Percentiles rank a stretch among this genome's conserved stretches.
These are phyloP conservation scores for Hymenoscyphus occultus DNA, from an alignment of 2,329 filamentous ascomycete genomes.

Conservation along the genomic window DNA sequence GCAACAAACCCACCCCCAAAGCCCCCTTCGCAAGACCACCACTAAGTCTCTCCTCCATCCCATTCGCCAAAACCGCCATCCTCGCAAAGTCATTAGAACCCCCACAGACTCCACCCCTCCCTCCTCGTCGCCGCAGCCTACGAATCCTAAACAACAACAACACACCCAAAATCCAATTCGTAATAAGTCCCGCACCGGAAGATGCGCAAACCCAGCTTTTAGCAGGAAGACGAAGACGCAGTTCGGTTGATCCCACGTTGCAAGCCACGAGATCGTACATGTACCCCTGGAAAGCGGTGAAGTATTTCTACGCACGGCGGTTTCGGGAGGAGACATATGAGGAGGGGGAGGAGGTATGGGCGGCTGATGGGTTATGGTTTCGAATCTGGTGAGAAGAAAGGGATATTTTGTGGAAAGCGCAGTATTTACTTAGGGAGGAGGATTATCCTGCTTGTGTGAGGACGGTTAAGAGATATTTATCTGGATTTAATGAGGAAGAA, in stretches of 20 bases:
- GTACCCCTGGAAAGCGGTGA: neutral
- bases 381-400: neutral
- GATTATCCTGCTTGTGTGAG: neutral
- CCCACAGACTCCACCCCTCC: no score
- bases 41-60: no score
- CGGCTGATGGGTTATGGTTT: neutral
- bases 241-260: neutral
- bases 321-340: neutral
- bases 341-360: neutral
- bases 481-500: neutral
- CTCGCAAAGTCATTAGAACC: no score
- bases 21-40: no score
- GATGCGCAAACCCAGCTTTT: neutral
- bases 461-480: neutral
- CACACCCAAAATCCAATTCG: neutral
- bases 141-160: neutral
- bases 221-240: neutral
- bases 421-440: neutral
- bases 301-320: neutral
- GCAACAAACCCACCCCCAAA: no score
- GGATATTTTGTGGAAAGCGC: neutral
- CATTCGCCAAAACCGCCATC: no score
- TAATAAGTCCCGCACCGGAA: neutral
- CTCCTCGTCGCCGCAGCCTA: no score
- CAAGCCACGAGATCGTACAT: neutral